phyloP scores from a whole-genome alignment of 2,329 filamentous ascomycete species.

The Penicillium sp. region DNA sequence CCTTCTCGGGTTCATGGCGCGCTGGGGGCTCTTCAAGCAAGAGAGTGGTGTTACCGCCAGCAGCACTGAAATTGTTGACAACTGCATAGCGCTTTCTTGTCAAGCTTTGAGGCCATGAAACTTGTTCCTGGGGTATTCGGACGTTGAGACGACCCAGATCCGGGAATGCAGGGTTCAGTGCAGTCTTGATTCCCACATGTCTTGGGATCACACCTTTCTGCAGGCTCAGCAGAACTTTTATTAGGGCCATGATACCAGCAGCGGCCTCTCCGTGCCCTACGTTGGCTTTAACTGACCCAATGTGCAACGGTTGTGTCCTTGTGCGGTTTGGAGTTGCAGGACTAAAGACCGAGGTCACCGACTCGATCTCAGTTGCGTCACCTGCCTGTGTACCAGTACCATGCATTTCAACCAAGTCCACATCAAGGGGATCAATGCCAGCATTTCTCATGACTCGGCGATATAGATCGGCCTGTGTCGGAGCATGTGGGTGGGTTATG shows the following conservation, averaged over 20 bases:
- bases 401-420: conserved; percentile 44
- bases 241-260: conserved; percentile 44
- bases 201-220: conserved; percentile 64
- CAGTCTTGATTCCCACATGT: conserved; percentile 66
- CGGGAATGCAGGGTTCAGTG: conserved; percentile 25
- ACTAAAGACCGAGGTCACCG: conserved; percentile 39
- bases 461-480: conserved; percentile 40
- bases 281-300: conserved; percentile 35
- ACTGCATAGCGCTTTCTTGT: neutral
- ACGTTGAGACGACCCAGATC: conserved; percentile 10
- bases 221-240: conserved; percentile 67
- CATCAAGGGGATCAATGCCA: conserved; percentile 37
- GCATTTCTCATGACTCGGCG: conserved; percentile 39
- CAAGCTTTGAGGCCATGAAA: neutral
- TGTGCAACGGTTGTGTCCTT: conserved; percentile 7
- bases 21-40: conserved; percentile 38
- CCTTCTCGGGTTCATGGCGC: conserved; percentile 33
- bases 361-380: conserved; percentile 40
- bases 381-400: conserved; percentile 47
- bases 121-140: neutral
- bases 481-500: conserved; percentile 46
- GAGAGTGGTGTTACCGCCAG: conserved; percentile 53
- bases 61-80: conserved; percentile 63
- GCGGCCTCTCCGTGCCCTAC: conserved; percentile 49
- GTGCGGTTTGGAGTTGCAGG: conserved; percentile 38